Base-by-base conservation (phyloP, 2,329 filamentous ascomycete species). In the Aspergillus luchuensis region DNA sequence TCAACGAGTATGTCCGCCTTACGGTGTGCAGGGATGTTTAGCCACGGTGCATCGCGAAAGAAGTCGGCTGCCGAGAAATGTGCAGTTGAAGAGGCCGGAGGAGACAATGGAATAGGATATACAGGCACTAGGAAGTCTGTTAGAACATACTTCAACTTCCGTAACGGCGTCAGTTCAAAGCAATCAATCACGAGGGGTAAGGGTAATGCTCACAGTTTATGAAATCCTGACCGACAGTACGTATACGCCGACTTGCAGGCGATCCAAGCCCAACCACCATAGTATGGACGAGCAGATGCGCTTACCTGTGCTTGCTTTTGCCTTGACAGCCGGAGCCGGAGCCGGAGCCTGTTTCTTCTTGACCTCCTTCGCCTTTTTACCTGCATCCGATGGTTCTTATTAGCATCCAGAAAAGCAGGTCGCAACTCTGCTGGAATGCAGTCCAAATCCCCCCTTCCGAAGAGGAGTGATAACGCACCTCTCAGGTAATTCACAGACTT, bases 41-140 rank as follows among this genome's bases (percentile, higher is more conserved):
- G 82, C 94, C 95, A 99, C 1, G 93, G 91, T 72, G 90, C 90
- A 71, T 96, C 93, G 70, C 82, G 79, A 74, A 97, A 99, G 76
- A 93, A 91, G 39, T 85, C 81, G 60, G 80, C 75, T 57, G 82
- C 79, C 41, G 78, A 82, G 62, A 81, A 79, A 21, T 74, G 74
- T 10, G 63, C 67, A 58, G 69, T 65, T 57, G 57, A 63, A 54
- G 55, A 45, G 33, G 69, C 66, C 67, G 76, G 47, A 47, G 62
- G 62, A 23, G 61, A 50, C 53, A 60, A 58, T 33, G 66, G 63
- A 47, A 66, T 59, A 58, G 74, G 71, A 61, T 70, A 75, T 28
- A 62, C 65, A 59, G 70, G 66, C 62, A 76, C 72, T 76, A 68
- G 60, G 54, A 72, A 62, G 65, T 70, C 70, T 72, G 75, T 77